Evolutionary conservation across 352 stramenopile species (phyloP).

Genomic region (Phytophthora hybrid): DNA sequence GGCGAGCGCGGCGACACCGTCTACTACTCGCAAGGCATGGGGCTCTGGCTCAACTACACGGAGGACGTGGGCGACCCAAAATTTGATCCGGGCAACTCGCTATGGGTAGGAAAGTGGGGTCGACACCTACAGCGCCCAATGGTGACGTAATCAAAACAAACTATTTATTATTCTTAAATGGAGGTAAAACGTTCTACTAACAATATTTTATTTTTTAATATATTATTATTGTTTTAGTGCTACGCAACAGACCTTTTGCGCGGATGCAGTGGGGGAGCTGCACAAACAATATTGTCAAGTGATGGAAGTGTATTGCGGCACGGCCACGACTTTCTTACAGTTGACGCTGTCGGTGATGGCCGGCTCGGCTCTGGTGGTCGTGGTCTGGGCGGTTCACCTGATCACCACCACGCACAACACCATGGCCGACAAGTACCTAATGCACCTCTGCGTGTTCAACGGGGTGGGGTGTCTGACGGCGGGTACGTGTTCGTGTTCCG

Average conservation of each 20-base stretch:
- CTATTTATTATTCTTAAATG: background rate
- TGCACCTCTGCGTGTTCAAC: conserved; percentile 75
- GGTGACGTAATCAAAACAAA: conserved; percentile 31
- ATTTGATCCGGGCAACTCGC: conserved; percentile 81
- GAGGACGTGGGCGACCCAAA: conserved; percentile 69
- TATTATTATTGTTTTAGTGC: conserved; percentile 32
- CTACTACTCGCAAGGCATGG: conserved; percentile 85
- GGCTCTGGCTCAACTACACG: conserved; percentile 86
- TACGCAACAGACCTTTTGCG: conserved; percentile 54
- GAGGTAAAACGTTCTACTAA: background rate
- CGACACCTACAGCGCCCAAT: conserved; percentile 69
- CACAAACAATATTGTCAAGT: conserved; percentile 83
- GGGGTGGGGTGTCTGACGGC: conserved; percentile 56
- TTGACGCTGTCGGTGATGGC: conserved; percentile 60
- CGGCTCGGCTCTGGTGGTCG: conserved; percentile 52
- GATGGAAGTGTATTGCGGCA: conserved; percentile 74
- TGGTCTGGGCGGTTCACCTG: conserved; percentile 62
- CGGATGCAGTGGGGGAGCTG: conserved; percentile 62
- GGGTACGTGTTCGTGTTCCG: conserved; percentile 78
- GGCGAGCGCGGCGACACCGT: conserved; percentile 52
- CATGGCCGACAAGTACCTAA: conserved; percentile 72
- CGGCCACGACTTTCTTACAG: conserved; percentile 65
- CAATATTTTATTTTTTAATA: background rate
- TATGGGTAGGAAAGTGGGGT: conserved; percentile 76
- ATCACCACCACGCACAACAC: conserved; percentile 65